A percentile compares a stretch with the other conserved stretches of the same genome.
Evolutionary conservation across 352 stramenopile species (phyloP).

Genomic region (Globisporangium canariense): DNA sequence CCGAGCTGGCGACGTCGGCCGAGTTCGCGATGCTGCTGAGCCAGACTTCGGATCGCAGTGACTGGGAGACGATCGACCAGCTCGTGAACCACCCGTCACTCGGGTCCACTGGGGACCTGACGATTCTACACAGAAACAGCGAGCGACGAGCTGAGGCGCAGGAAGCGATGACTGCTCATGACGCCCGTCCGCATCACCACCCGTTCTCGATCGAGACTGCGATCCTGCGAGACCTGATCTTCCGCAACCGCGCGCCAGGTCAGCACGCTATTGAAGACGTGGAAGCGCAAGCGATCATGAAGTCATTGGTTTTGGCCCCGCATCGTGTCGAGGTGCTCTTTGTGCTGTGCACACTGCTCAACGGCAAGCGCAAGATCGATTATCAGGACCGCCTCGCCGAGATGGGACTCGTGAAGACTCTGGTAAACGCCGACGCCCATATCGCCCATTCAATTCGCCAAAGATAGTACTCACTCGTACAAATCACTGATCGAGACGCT

Average conservation of each 20-base stretch:
- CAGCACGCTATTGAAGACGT: constrained; percentile 60
- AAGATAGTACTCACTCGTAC: too few relatives aligned
- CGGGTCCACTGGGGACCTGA: constrained; percentile 44
- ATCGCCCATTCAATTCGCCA: too few relatives aligned
- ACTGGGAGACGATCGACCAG: constrained; percentile 73
- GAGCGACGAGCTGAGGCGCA: constrained; percentile 17
- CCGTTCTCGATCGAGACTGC: constrained; percentile 63
- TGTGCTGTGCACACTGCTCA: constrained; percentile 95
- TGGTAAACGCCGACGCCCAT: constrained; percentile 21
- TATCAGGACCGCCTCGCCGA: constrained; percentile 86
- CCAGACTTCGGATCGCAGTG: constrained; percentile 64
- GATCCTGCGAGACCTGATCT: constrained; percentile 72
- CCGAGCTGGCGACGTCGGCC: constrained; percentile 72
- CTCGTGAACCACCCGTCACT: constrained; percentile 50
- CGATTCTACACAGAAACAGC: constrained; percentile 35
- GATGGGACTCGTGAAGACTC: constrained; percentile 87
- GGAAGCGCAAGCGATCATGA: constrained; percentile 87
- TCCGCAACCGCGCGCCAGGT: constrained; percentile 51
- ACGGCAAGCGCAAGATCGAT: constrained; percentile 92
- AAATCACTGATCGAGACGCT: too few relatives aligned
- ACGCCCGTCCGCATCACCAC: constrained; percentile 29
- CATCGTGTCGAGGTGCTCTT: constrained; percentile 97
- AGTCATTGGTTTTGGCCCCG: constrained; percentile 88
- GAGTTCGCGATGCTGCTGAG: constrained; percentile 82
- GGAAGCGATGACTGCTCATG: background rate